Conservation (phyloP, 805 yeast species). For the Ogataea glucozyma region DNA sequence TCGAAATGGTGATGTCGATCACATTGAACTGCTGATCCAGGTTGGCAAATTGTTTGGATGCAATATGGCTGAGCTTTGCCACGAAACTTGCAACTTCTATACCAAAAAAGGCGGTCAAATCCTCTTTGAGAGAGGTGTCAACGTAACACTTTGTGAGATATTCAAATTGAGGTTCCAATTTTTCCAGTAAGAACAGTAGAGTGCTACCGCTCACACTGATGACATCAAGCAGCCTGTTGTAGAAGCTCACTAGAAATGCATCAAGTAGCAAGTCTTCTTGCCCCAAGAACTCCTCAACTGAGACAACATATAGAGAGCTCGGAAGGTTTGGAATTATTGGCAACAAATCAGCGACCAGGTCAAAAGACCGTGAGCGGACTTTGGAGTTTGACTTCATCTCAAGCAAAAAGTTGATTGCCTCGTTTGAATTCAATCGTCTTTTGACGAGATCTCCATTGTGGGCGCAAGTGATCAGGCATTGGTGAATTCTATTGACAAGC, state of each 20-base stretch:
- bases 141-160: slow-evolving; percentile 29
- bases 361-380: slow-evolving; percentile 34
- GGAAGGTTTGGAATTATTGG: slow-evolving; percentile 30
- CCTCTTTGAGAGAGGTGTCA: slow-evolving; percentile 26
- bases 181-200: slow-evolving; percentile 15
- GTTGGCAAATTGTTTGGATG: slow-evolving; percentile 22
- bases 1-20: slow-evolving; percentile 21
- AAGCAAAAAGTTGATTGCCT: slow-evolving; percentile 24
- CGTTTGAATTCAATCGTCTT: slow-evolving; percentile 31
- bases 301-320: slow-evolving; percentile 26
- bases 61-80: slow-evolving; percentile 19
- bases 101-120: slow-evolving; percentile 27
- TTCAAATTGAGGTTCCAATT: slow-evolving; percentile 23
- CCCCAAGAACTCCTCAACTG: slow-evolving; percentile 22
- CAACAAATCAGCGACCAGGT: slow-evolving; percentile 31
- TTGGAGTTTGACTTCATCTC: slow-evolving; percentile 28
- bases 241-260: slow-evolving; percentile 33
- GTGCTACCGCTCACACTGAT: slow-evolving; percentile 1
- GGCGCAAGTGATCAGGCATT: slow-evolving; percentile 24
- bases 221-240: slow-evolving; percentile 28
- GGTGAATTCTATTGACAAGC: slow-evolving; percentile 27
- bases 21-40: slow-evolving; percentile 27
- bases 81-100: slow-evolving; percentile 25
- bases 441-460: slow-evolving; percentile 33
- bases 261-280: slow-evolving; percentile 35